A percentile compares a stretch with the other conserved stretches of the same genome.
Conservation (phyloP, 1,284 basidiomycete genomes). For the Fomitopsis betulina region DNA sequence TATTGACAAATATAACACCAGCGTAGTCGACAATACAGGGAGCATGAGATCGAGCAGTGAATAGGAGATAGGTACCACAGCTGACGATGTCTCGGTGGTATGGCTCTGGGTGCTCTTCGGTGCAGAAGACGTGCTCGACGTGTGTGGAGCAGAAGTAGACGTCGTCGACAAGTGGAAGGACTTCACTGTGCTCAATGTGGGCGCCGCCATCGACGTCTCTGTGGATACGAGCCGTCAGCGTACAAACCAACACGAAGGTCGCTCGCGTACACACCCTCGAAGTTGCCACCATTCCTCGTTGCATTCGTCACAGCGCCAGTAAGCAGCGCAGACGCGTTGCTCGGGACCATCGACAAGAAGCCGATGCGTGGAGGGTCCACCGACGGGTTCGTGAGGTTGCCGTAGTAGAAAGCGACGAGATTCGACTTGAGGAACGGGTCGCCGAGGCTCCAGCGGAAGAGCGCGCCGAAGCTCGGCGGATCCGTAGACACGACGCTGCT, state of each 20-base stretch:
- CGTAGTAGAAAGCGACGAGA: constrained; percentile 53
- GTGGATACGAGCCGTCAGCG: neutral
- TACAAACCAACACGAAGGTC: neutral
- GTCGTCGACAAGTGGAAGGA: neutral
- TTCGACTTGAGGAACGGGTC: constrained; percentile 39
- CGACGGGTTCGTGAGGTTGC: constrained; percentile 59
- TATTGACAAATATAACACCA: neutral
- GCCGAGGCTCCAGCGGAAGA: constrained; percentile 36
- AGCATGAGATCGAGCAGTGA: neutral
- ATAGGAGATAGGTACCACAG: neutral
- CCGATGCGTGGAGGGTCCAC: constrained; percentile 65
- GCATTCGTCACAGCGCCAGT: constrained; percentile 37
- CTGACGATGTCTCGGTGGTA: neutral
- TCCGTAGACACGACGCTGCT: constrained; percentile 52
- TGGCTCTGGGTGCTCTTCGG: neutral
- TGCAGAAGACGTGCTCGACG: neutral
- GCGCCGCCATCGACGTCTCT: constrained; percentile 5
- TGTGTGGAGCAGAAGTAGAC: neutral
- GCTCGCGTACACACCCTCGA: constrained; percentile 32
- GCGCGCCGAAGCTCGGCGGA: constrained; percentile 33
- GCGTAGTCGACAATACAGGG: neutral
- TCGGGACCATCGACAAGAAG: constrained; percentile 61
- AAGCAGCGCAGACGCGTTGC: constrained; percentile 40
- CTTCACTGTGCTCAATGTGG: constrained; percentile 2
- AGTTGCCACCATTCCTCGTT: constrained; percentile 31